These are phyloP conservation scores for Aspergillus diversus DNA, from an alignment of 495 filamentous ascomycete genomes.

Conservation along the genomic window DNA sequence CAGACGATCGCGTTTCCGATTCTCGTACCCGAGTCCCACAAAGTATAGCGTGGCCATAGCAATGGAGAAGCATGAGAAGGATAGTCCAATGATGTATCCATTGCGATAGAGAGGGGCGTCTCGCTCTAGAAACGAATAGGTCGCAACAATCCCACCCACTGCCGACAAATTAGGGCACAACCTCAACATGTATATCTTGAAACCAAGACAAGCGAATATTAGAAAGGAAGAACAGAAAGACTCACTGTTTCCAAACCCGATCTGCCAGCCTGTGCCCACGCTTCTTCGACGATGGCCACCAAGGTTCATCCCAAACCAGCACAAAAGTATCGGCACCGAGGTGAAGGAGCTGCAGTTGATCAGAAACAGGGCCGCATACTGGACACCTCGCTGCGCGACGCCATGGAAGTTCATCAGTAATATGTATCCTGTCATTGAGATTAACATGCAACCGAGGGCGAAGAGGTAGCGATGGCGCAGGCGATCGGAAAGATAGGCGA, in stretches of 20 bases:
- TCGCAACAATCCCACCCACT: slow-evolving; percentile 78
- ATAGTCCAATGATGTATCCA: slow-evolving; percentile 76
- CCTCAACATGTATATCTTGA: not conserved
- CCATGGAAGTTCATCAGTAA: slow-evolving; percentile 64
- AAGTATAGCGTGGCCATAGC: slow-evolving; percentile 61
- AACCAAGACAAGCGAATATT: not conserved
- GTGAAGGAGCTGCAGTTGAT: slow-evolving; percentile 58
- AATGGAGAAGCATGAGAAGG: slow-evolving; percentile 65
- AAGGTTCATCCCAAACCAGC: slow-evolving; percentile 89
- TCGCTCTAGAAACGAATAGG: slow-evolving; percentile 71
- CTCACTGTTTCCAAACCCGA: slow-evolving; percentile 80
- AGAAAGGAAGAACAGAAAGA: not conserved
- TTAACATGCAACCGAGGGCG: slow-evolving; percentile 55
- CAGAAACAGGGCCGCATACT: slow-evolving; percentile 73
- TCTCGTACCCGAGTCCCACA: slow-evolving; percentile 58
- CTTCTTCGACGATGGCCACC: slow-evolving; percentile 76
- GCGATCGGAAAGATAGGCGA: slow-evolving; percentile 70
- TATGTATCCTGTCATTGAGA: slow-evolving; percentile 66
- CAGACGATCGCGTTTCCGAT: slow-evolving; percentile 10
- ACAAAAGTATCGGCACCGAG: slow-evolving; percentile 74
- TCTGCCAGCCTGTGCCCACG: slow-evolving; percentile 79
- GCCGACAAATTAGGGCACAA: not conserved
- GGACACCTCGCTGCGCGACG: slow-evolving; percentile 52
- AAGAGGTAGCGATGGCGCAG: slow-evolving; percentile 76
- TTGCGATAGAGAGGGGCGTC: slow-evolving; percentile 73